Percentiles rank a stretch among this genome's conserved stretches.
phyloP scores from a whole-genome alignment of 345 rosid genomes.

The Lepidium didymum region DNA sequence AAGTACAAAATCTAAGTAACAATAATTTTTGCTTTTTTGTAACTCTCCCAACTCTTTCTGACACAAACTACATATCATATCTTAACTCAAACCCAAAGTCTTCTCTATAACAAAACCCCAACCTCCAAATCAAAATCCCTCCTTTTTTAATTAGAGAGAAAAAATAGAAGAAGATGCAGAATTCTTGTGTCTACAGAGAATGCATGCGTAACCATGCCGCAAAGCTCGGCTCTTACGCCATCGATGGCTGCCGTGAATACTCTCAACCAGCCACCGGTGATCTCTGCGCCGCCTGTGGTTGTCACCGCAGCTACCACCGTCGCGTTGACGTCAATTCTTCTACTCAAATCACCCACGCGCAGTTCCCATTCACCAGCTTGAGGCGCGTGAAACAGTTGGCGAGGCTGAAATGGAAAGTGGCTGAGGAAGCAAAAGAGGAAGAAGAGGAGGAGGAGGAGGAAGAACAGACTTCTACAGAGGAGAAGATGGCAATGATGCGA shows the following conservation, averaged over 20 bases:
- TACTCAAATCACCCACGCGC: conserved; percentile 8
- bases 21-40: conserved; percentile 4
- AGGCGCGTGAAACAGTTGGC: conserved; percentile 33
- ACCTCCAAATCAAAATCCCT: neutral
- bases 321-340: conserved; percentile 12
- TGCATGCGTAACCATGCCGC: conserved; percentile 94
- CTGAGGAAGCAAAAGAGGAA: neutral
- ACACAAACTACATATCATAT: conserved; percentile 22
- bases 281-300: conserved; percentile 83
- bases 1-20: conserved; percentile 24
- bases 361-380: conserved; percentile 17
- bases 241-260: conserved; percentile 87
- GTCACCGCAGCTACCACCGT: conserved; percentile 98
- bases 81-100: conserved; percentile 19
- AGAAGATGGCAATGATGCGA: conserved; percentile 1
- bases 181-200: conserved; percentile 44
- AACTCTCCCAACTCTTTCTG: conserved; percentile 30
- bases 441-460: conserved; percentile 14
- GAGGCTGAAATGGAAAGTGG: conserved; percentile 21
- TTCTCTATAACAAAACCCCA: neutral
- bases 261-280: conserved; percentile 33
- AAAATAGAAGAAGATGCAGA: conserved; percentile 14
- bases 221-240: conserved; percentile 67
- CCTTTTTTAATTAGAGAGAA: neutral
- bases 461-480: conserved; percentile 23